Evolutionary conservation across 768 basidiomycete genomes (phyloP).

Genomic region (Kwoniella sp.): DNA sequence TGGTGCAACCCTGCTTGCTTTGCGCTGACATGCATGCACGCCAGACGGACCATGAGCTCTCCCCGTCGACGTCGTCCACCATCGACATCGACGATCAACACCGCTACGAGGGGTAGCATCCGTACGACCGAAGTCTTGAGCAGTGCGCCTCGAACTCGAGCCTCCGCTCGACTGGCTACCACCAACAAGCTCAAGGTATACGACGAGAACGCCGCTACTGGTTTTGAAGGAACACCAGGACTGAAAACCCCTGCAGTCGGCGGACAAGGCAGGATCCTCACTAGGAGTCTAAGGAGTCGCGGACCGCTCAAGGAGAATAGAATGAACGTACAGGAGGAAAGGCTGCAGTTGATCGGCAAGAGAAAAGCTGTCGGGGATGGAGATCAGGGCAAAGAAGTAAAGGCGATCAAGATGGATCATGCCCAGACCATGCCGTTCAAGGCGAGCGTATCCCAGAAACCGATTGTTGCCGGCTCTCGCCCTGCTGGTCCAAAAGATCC

Average conservation of each 20-base stretch:
- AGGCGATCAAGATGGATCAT: conserved; percentile 4
- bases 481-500: neutral
- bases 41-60: conserved; percentile 8
- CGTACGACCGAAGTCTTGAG: no score
- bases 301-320: conserved; percentile 11
- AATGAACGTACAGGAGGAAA: neutral
- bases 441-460: neutral
- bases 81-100: conserved; percentile 6
- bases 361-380: neutral
- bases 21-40: neutral
- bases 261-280: no score
- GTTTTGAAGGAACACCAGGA: neutral
- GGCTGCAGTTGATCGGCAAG: neutral
- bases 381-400: neutral
- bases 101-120: neutral
- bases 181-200: conserved; percentile 1
- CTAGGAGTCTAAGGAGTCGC: conserved; percentile 11
- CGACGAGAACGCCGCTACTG: conserved; percentile 5
- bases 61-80: conserved; percentile 8
- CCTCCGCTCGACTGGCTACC: conserved; percentile 10
- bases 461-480: no score
- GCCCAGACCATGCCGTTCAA: neutral
- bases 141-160: conserved; percentile 5
- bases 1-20: no score
- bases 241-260: neutral